phyloP scores from a whole-genome alignment of 2,329 filamentous ascomycete species.

The Cryphonectria nitschkei region DNA sequence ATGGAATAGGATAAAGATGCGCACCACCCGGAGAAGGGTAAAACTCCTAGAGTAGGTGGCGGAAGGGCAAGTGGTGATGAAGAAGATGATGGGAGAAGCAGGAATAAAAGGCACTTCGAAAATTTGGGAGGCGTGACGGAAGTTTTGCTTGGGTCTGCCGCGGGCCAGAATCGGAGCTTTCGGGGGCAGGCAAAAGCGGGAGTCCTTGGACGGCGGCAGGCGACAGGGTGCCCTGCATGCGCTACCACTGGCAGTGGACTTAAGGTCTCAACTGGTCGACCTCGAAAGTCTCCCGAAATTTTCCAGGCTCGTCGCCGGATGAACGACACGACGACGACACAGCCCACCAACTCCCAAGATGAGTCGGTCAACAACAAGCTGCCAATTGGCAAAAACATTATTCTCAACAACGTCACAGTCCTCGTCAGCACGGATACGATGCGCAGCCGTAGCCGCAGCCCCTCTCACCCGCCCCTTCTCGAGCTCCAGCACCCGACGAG shows the following conservation, averaged over 20 bases:
- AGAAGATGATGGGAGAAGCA: conserved; percentile 3
- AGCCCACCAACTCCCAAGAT: conserved; percentile 36
- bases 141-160: conserved; percentile 25
- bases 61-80: conserved; percentile 5
- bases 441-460: conserved; percentile 13
- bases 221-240: conserved; percentile 18
- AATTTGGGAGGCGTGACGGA: conserved; percentile 24
- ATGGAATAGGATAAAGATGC: conserved; percentile 35
- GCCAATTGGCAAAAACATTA: conserved; percentile 47
- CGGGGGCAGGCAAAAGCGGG: conserved; percentile 22
- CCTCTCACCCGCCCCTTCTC: conserved; percentile 25
- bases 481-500: conserved; percentile 22
- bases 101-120: conserved; percentile 18
- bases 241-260: conserved; percentile 3
- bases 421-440: conserved; percentile 22
- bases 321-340: conserved; percentile 31
- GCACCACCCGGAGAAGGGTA: conserved; percentile 32
- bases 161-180: conserved; percentile 27
- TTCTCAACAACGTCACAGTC: conserved; percentile 38
- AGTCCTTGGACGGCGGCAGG: conserved; percentile 16
- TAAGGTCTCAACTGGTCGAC: conserved; percentile 5
- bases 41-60: conserved; percentile 15
- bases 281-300: conserved; percentile 13
- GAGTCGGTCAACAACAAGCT: conserved; percentile 48
- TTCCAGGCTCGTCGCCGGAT: conserved; percentile 11